A percentile compares a stretch with the other conserved stretches of the same genome.
Evolutionary conservation across 768 basidiomycete species (phyloP).

Genomic region (Cyathus striatus): DNA sequence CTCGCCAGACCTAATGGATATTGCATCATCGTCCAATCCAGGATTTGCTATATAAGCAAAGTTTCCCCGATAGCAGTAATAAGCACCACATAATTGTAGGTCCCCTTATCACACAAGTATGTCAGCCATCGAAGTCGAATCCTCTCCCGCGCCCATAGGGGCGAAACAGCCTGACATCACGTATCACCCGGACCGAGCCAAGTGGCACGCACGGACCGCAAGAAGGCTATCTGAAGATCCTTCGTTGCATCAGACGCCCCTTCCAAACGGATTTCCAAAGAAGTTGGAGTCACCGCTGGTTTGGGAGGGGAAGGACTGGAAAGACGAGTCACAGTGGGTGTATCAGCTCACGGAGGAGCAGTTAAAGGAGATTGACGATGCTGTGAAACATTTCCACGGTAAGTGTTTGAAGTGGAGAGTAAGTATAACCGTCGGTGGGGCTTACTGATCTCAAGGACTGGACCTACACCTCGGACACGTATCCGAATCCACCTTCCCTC

Average conservation of each 20-base stretch:
- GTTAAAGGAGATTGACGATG: slow-evolving; percentile 30
- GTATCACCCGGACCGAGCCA: slow-evolving; percentile 32
- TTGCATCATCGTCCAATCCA: too few species aligned
- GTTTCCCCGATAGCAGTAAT: too few species aligned
- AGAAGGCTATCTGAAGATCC: slow-evolving; percentile 28
- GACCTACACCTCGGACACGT: slow-evolving; percentile 21
- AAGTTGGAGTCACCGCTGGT: slow-evolving; percentile 30
- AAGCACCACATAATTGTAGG: too few species aligned
- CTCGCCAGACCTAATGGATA: too few species aligned
- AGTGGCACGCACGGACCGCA: slow-evolving; percentile 32
- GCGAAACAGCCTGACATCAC: slow-evolving; percentile 29
- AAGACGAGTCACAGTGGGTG: slow-evolving; percentile 33
- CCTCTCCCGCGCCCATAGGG: background rate
- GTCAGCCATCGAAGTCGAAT: background rate
- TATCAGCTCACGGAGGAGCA: slow-evolving; percentile 23
- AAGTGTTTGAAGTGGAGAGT: background rate
- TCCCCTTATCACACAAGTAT: too few species aligned
- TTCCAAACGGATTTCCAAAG: slow-evolving; percentile 31
- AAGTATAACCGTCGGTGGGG: background rate
- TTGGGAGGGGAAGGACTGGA: slow-evolving; percentile 40
- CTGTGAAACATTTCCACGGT: slow-evolving; percentile 27
- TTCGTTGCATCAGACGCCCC: slow-evolving; percentile 15
- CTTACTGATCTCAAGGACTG: slow-evolving; percentile 12
- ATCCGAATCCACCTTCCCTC: slow-evolving; percentile 33
- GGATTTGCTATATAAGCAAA: too few species aligned